phyloP scores from a whole-genome alignment of 192 early-diverging fungal species.

The Gonapodya prolifera region DNA sequence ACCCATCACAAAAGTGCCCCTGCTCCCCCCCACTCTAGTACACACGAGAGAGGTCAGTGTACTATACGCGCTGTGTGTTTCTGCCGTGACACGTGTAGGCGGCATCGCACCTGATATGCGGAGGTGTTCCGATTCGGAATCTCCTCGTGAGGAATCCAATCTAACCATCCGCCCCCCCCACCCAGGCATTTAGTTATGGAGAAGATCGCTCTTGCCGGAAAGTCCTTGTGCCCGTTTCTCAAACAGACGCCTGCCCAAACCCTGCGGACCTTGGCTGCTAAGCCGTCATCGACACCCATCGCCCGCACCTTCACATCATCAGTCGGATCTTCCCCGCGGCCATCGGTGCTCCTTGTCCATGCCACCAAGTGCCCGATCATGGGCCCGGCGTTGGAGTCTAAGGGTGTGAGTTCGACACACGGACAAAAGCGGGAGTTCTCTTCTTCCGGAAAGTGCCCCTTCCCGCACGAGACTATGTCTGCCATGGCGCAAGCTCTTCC shows the following conservation, averaged over 20 bases:
- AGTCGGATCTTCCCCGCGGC: constrained; percentile 15
- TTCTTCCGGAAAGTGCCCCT: constrained; percentile 18
- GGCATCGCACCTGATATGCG: too few species aligned
- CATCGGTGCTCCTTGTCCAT: constrained; percentile 32
- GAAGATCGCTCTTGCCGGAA: neutral
- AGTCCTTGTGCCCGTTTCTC: constrained; percentile 58
- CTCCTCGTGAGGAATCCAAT: too few species aligned
- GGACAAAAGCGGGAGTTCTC: constrained; percentile 9
- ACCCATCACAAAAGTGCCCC: too few species aligned
- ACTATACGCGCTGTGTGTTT: too few species aligned
- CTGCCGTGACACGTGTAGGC: too few species aligned
- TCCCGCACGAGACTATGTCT: constrained; percentile 2
- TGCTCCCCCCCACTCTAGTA: too few species aligned
- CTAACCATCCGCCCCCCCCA: too few species aligned
- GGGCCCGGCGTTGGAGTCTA: constrained; percentile 45
- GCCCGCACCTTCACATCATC: constrained; percentile 11
- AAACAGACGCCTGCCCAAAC: constrained; percentile 53
- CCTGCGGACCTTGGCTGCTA: constrained; percentile 43
- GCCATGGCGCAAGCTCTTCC: constrained; percentile 5
- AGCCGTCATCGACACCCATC: constrained; percentile 9
- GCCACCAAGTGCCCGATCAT: constrained; percentile 70
- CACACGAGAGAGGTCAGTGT: too few species aligned
- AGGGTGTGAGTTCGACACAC: neutral
- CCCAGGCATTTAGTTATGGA: too few species aligned
- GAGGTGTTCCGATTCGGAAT: too few species aligned